Percentiles rank a stretch among this genome's conserved stretches.
Evolutionary conservation across 345 rosid species (phyloP).

Genomic region (Anacardium occidentale): DNA sequence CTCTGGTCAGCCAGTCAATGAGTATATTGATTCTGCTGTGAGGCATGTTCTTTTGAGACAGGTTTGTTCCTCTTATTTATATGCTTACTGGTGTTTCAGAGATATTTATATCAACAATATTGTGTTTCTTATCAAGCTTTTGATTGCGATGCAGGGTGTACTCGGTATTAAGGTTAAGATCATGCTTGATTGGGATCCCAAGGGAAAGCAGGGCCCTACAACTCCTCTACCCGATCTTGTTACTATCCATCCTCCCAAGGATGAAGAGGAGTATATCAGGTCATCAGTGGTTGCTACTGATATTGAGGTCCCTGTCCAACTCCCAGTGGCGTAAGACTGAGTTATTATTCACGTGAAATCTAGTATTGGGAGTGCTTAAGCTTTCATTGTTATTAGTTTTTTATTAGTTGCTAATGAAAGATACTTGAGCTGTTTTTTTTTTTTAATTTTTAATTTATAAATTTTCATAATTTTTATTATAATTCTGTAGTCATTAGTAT

Average conservation of each 20-base stretch:
- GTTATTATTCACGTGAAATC: neutral
- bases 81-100: neutral
- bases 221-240: constrained; percentile 83
- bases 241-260: constrained; percentile 78
- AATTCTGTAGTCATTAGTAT: constrained; percentile 1
- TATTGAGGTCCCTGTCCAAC: constrained; percentile 30
- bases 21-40: constrained; percentile 88
- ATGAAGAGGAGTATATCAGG: constrained; percentile 39
- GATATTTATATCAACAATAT: neutral
- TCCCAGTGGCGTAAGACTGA: constrained; percentile 29
- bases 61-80: constrained; percentile 33
- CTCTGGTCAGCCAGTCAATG: constrained; percentile 87
- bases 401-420: neutral
- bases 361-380: constrained; percentile 7
- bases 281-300: constrained; percentile 30
- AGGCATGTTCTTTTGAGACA: constrained; percentile 87
- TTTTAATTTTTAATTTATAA: neutral
- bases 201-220: constrained; percentile 74
- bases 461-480: constrained; percentile 7
- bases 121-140: neutral
- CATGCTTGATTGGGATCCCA: constrained; percentile 90
- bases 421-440: neutral
- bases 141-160: constrained; percentile 53
- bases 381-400: too few species aligned
- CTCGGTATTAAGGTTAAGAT: constrained; percentile 86